Conservation (phyloP, 2,329 filamentous ascomycete species). For the Aureobasidium sp. region DNA sequence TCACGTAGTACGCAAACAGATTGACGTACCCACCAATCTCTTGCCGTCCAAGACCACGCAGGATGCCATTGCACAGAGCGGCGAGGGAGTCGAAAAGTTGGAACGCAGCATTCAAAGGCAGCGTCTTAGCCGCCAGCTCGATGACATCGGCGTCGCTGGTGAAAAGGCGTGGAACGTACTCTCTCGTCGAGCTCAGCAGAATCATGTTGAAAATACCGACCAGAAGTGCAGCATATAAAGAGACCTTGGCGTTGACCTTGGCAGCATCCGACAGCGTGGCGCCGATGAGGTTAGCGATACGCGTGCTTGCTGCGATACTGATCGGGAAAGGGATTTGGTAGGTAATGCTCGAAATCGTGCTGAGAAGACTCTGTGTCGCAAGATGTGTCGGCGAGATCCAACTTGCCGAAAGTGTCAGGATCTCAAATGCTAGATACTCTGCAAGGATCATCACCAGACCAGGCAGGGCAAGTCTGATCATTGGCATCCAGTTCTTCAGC, state of each 20-base stretch:
- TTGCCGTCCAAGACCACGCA: constrained; percentile 80
- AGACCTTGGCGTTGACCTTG: constrained; percentile 68
- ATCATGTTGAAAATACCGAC: constrained; percentile 67
- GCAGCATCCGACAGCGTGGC: constrained; percentile 74
- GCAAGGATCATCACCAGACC: constrained; percentile 90
- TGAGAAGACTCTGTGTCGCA: constrained; percentile 80
- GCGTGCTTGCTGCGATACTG: constrained; percentile 79
- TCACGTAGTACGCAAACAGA: constrained; percentile 71
- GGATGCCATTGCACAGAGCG: constrained; percentile 70
- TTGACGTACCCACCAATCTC: constrained; percentile 85
- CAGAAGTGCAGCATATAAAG: constrained; percentile 56
- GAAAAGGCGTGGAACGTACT: constrained; percentile 68
- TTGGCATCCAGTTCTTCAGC: constrained; percentile 67
- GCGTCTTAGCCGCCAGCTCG: constrained; percentile 56
- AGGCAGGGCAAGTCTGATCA: constrained; percentile 79
- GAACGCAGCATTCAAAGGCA: constrained; percentile 79
- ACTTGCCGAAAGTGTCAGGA: constrained; percentile 72
- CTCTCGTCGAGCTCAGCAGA: constrained; percentile 44
- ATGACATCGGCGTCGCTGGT: constrained; percentile 61
- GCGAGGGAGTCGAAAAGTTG: constrained; percentile 81
- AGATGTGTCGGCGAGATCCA: constrained; percentile 73
- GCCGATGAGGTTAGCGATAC: constrained; percentile 85
- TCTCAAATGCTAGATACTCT: constrained; percentile 86
- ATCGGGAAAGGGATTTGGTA: constrained; percentile 64
- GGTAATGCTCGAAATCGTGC: constrained; percentile 31